Evolutionary conservation across 352 stramenopile species (phyloP), one percentile per base, ranked within the genome.

Genomic region (Globisporangium sylvaticum): DNA sequence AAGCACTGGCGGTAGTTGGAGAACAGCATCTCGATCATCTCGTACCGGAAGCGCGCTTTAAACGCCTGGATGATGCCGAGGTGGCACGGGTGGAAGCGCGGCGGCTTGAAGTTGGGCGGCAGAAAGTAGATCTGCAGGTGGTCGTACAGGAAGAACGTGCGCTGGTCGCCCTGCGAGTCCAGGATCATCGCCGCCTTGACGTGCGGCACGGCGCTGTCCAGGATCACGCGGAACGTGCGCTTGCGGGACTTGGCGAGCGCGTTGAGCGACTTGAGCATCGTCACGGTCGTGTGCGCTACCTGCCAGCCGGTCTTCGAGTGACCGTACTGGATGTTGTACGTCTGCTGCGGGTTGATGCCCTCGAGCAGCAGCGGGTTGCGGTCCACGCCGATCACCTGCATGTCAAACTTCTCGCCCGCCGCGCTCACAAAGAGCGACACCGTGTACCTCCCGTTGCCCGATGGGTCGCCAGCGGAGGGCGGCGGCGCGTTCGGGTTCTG

Each of bases 151-250:
- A 95, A 95, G 53, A 95, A 93, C 61, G 87, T 95, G 50, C 87
- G 87, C 66, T 93, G 87, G 73, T 95, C 87, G 59, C 87, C 87
- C 60, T 92, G 87, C 15, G 84, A 90, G 71, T 95, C 87, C 59
- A 95, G 65, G 65, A 95, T 89, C 81, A 95, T 93, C 9, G 84
- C 87, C 31, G 87, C 87, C 66, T 95, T 95, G 29, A 95, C 84
- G 61, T 95, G 87, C 18, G 87, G 87, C 59, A 93, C 84, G 12
- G 87, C 83, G 59, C 80, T 91, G 66, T 95, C 87, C 37, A 95
- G 74, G 56, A 95, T 77, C 31, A 95, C 87, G 44, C 84, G 84
- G 66, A 93, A 95, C 42, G 81, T 91, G 65, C 87, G 87, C 57
- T 93, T 92, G 25, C 84, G 83, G 7, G 67, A 65, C 64, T 86